phyloP scores from a whole-genome alignment of 371 early-diverging fungal species.

The Circinella umbellata region DNA sequence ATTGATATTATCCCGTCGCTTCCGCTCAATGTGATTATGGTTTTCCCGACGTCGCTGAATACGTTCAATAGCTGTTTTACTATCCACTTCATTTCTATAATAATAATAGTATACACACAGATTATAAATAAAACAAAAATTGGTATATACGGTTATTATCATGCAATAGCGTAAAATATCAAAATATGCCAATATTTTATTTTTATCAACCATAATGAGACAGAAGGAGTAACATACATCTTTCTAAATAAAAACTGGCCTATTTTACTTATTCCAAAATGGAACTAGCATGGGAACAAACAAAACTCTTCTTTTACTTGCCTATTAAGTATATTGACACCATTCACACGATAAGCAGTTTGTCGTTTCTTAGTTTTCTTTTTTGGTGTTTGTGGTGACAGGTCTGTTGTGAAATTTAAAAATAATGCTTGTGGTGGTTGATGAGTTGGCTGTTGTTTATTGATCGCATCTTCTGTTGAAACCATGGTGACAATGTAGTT shows the following conservation, averaged over 20 bases:
- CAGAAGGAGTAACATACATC: not conserved
- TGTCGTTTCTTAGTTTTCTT: constrained; percentile 48
- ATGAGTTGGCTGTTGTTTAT: constrained; percentile 21
- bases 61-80: constrained; percentile 74
- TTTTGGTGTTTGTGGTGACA: constrained; percentile 27
- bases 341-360: constrained; percentile 62
- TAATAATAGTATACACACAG: not conserved
- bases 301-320: constrained; percentile 20
- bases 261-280: too few species aligned
- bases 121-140: not conserved
- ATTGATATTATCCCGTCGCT: constrained; percentile 77
- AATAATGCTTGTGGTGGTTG: constrained; percentile 23
- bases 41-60: constrained; percentile 76
- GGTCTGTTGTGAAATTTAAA: constrained; percentile 29
- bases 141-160: not conserved
- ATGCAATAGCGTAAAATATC: too few species aligned
- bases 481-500: not conserved
- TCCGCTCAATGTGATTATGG: constrained; percentile 79
- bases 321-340: constrained; percentile 71
- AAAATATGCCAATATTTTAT: too few species aligned
- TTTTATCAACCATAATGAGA: too few species aligned
- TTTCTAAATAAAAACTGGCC: too few species aligned
- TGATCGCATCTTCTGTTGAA: constrained; percentile 5
- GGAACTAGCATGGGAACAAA: not conserved
- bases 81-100: constrained; percentile 68